Evolutionary conservation across 2,329 filamentous ascomycete species (phyloP).

Genomic region (Aspergillus phoenicis): DNA sequence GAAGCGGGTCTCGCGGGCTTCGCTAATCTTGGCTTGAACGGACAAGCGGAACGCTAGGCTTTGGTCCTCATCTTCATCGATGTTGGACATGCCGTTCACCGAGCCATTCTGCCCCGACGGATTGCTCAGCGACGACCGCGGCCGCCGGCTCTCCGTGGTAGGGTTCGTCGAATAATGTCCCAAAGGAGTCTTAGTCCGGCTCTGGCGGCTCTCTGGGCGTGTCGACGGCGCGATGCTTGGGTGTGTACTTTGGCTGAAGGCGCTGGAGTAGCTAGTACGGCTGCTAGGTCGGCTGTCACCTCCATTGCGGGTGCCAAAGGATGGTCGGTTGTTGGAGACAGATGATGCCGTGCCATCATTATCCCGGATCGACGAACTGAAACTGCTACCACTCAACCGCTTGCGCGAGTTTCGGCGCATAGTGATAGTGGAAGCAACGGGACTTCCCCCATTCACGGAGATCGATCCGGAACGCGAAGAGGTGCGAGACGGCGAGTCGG

Average conservation of each 20-base stretch:
- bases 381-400: conserved; percentile 47
- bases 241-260: conserved; percentile 44
- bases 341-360: conserved; percentile 41
- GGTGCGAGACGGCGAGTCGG: conserved; percentile 72
- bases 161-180: conserved; percentile 55
- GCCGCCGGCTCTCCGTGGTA: conserved; percentile 57
- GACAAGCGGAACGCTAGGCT: conserved; percentile 49
- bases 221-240: conserved; percentile 45
- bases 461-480: conserved; percentile 69
- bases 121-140: conserved; percentile 71
- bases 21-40: conserved; percentile 26
- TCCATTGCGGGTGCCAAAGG: conserved; percentile 50
- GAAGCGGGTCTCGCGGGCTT: conserved; percentile 36
- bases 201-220: conserved; percentile 67
- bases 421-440: conserved; percentile 59
- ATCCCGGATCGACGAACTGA: conserved; percentile 41
- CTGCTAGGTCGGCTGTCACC: conserved; percentile 70
- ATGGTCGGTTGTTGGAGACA: conserved; percentile 44
- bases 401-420: conserved; percentile 51
- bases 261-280: conserved; percentile 63
- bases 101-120: conserved; percentile 59
- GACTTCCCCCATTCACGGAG: conserved; percentile 42
- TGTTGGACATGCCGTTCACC: conserved; percentile 57
- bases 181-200: conserved; percentile 66
- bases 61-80: conserved; percentile 58